Conservation (phyloP, 2,329 filamentous ascomycete species). For the Fusarium secorum region DNA sequence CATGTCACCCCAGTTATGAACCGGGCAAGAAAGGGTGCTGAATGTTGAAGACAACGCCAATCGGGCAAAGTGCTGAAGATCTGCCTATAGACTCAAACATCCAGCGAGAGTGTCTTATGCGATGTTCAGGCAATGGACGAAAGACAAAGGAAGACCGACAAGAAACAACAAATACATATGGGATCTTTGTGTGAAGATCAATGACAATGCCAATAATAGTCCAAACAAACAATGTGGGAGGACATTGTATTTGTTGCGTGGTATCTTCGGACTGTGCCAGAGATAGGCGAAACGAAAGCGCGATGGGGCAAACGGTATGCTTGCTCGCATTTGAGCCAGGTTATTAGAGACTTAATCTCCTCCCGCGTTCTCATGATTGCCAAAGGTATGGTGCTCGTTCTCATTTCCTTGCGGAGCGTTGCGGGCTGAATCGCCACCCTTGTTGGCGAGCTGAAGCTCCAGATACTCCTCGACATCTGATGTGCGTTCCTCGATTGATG, state of each 20-base stretch:
- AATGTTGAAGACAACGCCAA: background rate
- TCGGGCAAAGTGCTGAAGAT: background rate
- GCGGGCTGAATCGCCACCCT: background rate
- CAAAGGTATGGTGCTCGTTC: accelerated
- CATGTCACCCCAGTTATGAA: background rate
- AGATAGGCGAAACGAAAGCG: background rate
- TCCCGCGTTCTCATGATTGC: accelerated
- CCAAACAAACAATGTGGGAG: background rate
- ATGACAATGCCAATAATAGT: background rate
- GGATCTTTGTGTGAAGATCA: too few relatives aligned
- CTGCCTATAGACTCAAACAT: background rate
- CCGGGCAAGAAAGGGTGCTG: background rate
- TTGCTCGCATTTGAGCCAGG: background rate
- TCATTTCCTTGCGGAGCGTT: background rate
- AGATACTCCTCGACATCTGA: background rate
- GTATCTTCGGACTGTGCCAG: background rate
- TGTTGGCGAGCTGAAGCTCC: background rate
- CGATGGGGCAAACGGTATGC: background rate
- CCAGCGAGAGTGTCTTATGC: background rate
- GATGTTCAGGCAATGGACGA: background rate
- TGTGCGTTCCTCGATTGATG: background rate
- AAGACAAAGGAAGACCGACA: background rate
- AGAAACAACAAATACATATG: background rate
- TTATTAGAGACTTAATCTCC: accelerated
- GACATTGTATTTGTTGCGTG: too few relatives aligned